A percentile compares a stretch with the other conserved stretches of the same genome.
Conservation (phyloP, 2,329 filamentous ascomycete species). For the Penicillium corylophilum region DNA sequence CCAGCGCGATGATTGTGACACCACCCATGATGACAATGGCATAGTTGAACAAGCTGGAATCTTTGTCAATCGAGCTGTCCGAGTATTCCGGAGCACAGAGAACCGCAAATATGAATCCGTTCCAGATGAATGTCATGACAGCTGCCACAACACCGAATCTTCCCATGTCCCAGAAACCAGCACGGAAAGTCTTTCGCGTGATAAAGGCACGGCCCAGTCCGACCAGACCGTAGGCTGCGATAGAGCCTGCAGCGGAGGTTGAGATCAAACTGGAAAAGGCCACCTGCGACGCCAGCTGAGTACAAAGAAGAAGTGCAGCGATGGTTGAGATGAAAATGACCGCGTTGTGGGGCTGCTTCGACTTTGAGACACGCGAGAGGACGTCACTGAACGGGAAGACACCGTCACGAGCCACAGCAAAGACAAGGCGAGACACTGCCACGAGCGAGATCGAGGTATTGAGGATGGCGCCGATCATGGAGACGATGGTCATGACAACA, state of each 20-base stretch:
- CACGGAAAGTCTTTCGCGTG: constrained; percentile 45
- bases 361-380: constrained; percentile 50
- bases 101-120: constrained; percentile 47
- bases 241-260: constrained; percentile 46
- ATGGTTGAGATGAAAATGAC: constrained; percentile 54
- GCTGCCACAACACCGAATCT: constrained; percentile 44
- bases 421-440: constrained; percentile 56
- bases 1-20: constrained; percentile 32
- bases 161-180: constrained; percentile 46
- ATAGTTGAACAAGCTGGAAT: constrained; percentile 28
- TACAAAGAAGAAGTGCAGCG: constrained; percentile 54
- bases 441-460: constrained; percentile 57
- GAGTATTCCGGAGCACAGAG: constrained; percentile 44
- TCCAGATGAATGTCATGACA: constrained; percentile 46
- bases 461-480: constrained; percentile 18
- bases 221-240: constrained; percentile 48
- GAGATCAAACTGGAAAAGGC: constrained; percentile 51
- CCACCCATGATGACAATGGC: constrained; percentile 48
- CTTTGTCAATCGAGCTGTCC: constrained; percentile 17
- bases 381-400: constrained; percentile 56
- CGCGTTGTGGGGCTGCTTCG: constrained; percentile 56
- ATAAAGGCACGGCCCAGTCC: constrained; percentile 44
- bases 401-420: constrained; percentile 58
- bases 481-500: constrained; percentile 25
- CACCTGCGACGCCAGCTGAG: constrained; percentile 52